A percentile compares a stretch with the other conserved stretches of the same genome.
phyloP scores from a whole-genome alignment of 179 eudicot species.

The Beta lomatogona region DNA sequence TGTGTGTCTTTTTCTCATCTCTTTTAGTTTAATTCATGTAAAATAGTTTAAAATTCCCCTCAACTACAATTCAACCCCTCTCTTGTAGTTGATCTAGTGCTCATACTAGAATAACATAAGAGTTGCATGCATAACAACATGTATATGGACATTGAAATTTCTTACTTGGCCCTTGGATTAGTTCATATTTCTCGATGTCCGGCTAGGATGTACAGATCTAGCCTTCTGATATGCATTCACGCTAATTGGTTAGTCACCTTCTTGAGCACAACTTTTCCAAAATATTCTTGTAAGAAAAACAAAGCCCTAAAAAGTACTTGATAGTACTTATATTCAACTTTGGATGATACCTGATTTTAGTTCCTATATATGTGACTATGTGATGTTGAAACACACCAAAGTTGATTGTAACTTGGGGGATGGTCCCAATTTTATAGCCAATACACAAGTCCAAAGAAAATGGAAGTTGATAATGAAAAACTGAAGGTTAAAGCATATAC shows the following conservation, averaged over 20 bases:
- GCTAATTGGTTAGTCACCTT: not conserved
- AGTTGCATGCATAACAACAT: no score
- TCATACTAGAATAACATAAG: no score
- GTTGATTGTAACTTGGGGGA: not conserved
- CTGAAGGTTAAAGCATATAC: not conserved
- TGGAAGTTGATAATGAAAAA: not conserved
- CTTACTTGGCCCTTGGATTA: no score
- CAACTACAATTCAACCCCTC: no score
- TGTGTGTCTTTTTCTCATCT: no score
- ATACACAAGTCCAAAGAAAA: not conserved
- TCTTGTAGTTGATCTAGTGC: no score
- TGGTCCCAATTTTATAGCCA: constrained; percentile 1
- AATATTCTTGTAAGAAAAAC: not conserved
- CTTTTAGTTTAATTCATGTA: no score
- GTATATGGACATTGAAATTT: no score
- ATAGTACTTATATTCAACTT: not conserved
- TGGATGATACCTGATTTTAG: constrained; percentile 3
- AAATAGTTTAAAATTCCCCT: no score
- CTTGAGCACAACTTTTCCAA: not conserved
- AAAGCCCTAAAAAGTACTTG: not conserved
- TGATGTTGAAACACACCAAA: constrained; percentile 11
- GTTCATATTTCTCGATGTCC: no score
- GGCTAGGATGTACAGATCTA: no score
- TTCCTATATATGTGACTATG: constrained; percentile 1
- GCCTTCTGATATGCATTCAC: not conserved